phyloP scores from a whole-genome alignment of 805 yeast genomes.

The Wickerhamiella hasegawae region DNA sequence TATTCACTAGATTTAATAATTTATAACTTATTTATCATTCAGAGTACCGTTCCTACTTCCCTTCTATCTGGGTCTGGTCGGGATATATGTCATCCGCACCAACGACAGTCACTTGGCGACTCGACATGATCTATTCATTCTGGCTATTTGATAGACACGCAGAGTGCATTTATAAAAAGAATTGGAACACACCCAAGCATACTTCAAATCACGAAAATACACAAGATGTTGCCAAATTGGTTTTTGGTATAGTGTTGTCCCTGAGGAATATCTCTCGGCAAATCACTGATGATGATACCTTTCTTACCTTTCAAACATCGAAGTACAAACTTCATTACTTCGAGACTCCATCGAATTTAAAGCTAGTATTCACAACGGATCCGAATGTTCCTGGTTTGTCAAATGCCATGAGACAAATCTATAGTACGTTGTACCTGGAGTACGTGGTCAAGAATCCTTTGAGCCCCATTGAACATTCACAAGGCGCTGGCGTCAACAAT shows the following conservation, averaged over 20 bases:
- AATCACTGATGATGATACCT: slow-evolving; percentile 24
- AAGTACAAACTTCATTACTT: slow-evolving; percentile 63
- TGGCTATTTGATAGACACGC: slow-evolving; percentile 90
- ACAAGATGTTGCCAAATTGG: slow-evolving; percentile 59
- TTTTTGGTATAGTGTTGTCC: slow-evolving; percentile 76
- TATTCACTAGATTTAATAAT: no score
- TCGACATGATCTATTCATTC: slow-evolving; percentile 46
- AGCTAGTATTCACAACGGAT: slow-evolving; percentile 63
- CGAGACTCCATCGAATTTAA: slow-evolving; percentile 66
- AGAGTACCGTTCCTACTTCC: no score
- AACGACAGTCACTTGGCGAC: no score
- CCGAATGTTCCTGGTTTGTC: slow-evolving; percentile 39
- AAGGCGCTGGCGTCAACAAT: slow-evolving; percentile 31
- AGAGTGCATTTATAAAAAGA: slow-evolving; percentile 68
- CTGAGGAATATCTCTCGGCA: slow-evolving; percentile 59
- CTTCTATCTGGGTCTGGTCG: no score
- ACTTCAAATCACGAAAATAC: slow-evolving; percentile 30
- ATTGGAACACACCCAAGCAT: slow-evolving; percentile 30
- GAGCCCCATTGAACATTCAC: slow-evolving; percentile 11
- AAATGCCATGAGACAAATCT: slow-evolving; percentile 39
- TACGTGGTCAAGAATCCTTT: slow-evolving; percentile 40
- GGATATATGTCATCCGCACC: no score
- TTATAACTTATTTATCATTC: no score
- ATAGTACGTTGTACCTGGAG: slow-evolving; percentile 41
- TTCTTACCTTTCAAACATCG: slow-evolving; percentile 33